Conservation (phyloP, 768 basidiomycete species). For the Pisolithus microcarpus region DNA sequence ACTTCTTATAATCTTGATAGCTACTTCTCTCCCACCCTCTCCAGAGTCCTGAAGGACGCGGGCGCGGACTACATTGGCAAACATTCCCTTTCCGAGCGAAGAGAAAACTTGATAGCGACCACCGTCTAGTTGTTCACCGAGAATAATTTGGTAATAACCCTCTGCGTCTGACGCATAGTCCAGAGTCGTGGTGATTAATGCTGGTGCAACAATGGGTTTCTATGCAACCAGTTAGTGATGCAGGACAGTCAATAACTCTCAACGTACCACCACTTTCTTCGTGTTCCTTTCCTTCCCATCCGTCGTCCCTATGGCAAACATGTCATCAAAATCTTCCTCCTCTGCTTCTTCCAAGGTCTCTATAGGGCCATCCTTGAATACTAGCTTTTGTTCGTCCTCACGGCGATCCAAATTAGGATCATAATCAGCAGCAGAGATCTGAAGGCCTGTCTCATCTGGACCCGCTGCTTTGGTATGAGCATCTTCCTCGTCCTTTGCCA, state of each 20-base stretch:
- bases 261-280: slow-evolving; percentile 50
- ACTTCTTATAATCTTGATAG: slow-evolving; percentile 93
- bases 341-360: slow-evolving; percentile 51
- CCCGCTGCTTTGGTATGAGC: slow-evolving; percentile 39
- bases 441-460: slow-evolving; percentile 47
- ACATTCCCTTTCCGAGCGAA: slow-evolving; percentile 98
- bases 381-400: slow-evolving; percentile 74
- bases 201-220: slow-evolving; percentile 45
- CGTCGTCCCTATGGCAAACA: slow-evolving; percentile 68
- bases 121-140: slow-evolving; percentile 89
- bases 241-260: neutral
- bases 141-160: slow-evolving; percentile 90
- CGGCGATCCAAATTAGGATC: slow-evolving; percentile 77
- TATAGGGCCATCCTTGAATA: slow-evolving; percentile 34
- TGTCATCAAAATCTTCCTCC: slow-evolving; percentile 88
- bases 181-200: slow-evolving; percentile 65
- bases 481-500: slow-evolving; percentile 58
- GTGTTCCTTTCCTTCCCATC: slow-evolving; percentile 51
- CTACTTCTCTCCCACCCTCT: slow-evolving; percentile 68
- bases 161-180: slow-evolving; percentile 92
- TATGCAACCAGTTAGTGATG: slow-evolving; percentile 15
- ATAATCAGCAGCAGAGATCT: slow-evolving; percentile 90
- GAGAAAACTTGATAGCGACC: slow-evolving; percentile 94
- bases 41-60: slow-evolving; percentile 64
- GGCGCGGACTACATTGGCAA: slow-evolving; percentile 91